A percentile compares a stretch with the other conserved stretches of the same genome.
Evolutionary conservation across 2,329 filamentous ascomycete genomes (phyloP).

Genomic region (Colletotrichum phormii): DNA sequence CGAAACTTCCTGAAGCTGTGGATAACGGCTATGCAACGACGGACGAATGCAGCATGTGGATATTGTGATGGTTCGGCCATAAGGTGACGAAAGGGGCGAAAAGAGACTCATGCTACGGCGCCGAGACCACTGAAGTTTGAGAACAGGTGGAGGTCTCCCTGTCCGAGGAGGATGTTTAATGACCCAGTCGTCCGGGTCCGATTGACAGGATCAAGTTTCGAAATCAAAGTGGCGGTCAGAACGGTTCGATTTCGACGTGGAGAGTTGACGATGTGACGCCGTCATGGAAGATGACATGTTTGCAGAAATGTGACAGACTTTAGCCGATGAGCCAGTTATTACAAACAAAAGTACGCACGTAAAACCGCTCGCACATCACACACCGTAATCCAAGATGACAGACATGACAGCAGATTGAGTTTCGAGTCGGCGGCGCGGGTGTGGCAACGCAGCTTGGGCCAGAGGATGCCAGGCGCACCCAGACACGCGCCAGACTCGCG

Average conservation of each 20-base stretch:
- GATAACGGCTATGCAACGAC: background rate
- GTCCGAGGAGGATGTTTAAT: background rate
- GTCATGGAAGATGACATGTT: background rate
- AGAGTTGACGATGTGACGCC: background rate
- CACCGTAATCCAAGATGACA: background rate
- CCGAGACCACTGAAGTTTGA: background rate
- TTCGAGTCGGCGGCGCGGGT: slow-evolving; percentile 9
- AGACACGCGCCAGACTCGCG: background rate
- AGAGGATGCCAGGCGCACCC: background rate
- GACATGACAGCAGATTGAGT: background rate
- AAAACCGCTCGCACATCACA: background rate
- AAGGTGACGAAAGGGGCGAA: background rate
- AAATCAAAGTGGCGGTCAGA: slow-evolving; percentile 21
- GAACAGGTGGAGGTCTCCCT: background rate
- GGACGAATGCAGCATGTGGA: background rate
- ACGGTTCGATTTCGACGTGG: background rate
- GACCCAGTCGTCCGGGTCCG: background rate
- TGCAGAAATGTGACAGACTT: slow-evolving; percentile 16
- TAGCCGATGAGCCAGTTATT: background rate
- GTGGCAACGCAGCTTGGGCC: slow-evolving; percentile 1
- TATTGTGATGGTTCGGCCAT: background rate
- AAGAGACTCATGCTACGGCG: background rate
- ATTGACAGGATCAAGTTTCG: slow-evolving; percentile 1
- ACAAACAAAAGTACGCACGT: slow-evolving; percentile 10
- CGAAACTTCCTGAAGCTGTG: background rate